Percentiles rank a stretch among this genome's conserved stretches.
phyloP scores from a whole-genome alignment of 2,329 filamentous ascomycete genomes.

The Diaporthe nobilis region DNA sequence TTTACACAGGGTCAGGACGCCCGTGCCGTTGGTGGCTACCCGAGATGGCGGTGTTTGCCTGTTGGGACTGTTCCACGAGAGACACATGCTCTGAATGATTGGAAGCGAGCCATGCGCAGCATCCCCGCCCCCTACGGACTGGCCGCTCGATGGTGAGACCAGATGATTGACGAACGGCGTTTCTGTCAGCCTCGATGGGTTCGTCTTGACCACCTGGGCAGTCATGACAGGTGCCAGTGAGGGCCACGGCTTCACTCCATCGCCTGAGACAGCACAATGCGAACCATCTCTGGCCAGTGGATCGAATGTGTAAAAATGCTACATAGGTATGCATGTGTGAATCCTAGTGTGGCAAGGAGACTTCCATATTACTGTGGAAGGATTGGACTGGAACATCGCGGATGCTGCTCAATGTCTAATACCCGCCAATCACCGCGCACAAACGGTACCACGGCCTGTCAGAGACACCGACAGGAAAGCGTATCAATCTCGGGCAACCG shows the following conservation, averaged over 20 bases:
- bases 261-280: not conserved
- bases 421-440: slow-evolving; percentile 7
- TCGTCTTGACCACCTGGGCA: not conserved
- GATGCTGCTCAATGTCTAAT: not conserved
- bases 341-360: not conserved
- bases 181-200: not conserved
- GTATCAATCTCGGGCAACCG: slow-evolving; percentile 15
- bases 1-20: not conserved
- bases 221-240: not conserved
- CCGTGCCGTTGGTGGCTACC: not conserved
- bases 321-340: not conserved
- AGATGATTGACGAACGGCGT: not conserved
- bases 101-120: not conserved
- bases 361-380: not conserved
- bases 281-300: not conserved
- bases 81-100: slow-evolving; percentile 36
- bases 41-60: not conserved
- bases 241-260: not conserved
- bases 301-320: not conserved
- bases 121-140: not conserved
- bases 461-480: slow-evolving; percentile 24
- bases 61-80: not conserved
- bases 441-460: not conserved
- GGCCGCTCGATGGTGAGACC: not conserved
- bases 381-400: slow-evolving; percentile 12